Percentiles rank a stretch among this genome's conserved stretches.
phyloP scores from a whole-genome alignment of 78 protist species.

The Emiliania huxleyi region DNA sequence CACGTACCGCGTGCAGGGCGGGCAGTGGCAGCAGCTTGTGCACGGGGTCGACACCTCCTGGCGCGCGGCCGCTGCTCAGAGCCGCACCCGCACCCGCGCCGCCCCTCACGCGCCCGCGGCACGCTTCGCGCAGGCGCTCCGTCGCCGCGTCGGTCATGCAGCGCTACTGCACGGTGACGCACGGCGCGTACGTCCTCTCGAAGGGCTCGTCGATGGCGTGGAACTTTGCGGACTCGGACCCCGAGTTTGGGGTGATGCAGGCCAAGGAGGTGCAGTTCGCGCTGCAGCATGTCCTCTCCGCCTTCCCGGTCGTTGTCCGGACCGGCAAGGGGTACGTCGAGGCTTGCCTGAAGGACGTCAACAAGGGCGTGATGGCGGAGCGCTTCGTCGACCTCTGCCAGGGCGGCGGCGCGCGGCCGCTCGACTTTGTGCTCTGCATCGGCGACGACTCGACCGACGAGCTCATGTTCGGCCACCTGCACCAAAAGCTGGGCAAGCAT shows the following conservation, averaged over 20 bases:
- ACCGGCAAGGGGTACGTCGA: slow-evolving; percentile 14
- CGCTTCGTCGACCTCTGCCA: not conserved
- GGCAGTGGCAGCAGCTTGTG: not conserved
- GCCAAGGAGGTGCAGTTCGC: slow-evolving; percentile 9
- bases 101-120: too few species aligned
- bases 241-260: slow-evolving; percentile 67
- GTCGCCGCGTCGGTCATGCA: not conserved
- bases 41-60: not conserved
- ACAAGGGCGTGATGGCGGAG: not conserved
- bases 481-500: not conserved
- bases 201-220: slow-evolving; percentile 65
- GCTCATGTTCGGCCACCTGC: not conserved
- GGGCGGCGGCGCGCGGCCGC: too few species aligned
- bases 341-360: not conserved
- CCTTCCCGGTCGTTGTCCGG: not conserved
- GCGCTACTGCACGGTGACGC: slow-evolving; percentile 56
- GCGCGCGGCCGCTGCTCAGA: too few species aligned
- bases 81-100: too few species aligned
- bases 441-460: slow-evolving; percentile 3
- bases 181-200: slow-evolving; percentile 58
- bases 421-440: not conserved
- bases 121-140: too few species aligned
- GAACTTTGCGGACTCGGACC: slow-evolving; percentile 68
- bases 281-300: not conserved
- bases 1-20: not conserved